Evolutionary conservation across 305 asterid species (phyloP).

Genomic region (Fraxinus paxiana): DNA sequence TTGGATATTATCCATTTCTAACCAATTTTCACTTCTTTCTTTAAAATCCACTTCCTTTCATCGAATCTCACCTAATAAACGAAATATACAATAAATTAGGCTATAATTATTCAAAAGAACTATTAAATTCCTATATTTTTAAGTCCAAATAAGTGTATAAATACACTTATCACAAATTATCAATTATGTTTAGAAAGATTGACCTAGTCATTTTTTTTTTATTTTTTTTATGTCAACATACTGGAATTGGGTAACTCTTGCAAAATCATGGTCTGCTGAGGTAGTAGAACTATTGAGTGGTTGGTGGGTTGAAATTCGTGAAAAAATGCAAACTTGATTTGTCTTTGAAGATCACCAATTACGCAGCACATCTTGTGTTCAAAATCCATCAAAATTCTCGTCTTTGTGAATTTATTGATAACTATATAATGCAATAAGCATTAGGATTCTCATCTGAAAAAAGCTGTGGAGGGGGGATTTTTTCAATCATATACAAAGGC

Average conservation of each 20-base stretch:
- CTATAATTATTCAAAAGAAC: no score
- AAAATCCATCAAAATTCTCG: background rate
- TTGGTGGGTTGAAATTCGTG: background rate
- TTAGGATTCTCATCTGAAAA: constrained; percentile 94
- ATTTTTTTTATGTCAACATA: background rate
- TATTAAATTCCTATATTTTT: no score
- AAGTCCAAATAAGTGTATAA: no score
- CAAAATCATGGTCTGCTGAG: background rate
- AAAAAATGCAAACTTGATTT: background rate
- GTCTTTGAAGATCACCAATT: background rate
- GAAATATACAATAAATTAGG: no score
- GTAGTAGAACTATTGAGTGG: background rate
- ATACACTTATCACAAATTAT: no score
- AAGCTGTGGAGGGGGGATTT: constrained; percentile 81
- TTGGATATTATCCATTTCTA: no score
- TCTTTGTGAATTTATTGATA: background rate
- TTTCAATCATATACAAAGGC: constrained; percentile 59
- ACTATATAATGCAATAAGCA: constrained; percentile 65
- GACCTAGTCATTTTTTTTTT: no score
- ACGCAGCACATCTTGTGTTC: background rate
- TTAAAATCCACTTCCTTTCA: no score
- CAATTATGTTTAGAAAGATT: no score
- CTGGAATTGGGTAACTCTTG: background rate
- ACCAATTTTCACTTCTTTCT: no score
- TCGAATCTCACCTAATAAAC: no score